Evolutionary conservation across 2,329 filamentous ascomycete species (phyloP).

Genomic region (Beauveria pseudobassiana): DNA sequence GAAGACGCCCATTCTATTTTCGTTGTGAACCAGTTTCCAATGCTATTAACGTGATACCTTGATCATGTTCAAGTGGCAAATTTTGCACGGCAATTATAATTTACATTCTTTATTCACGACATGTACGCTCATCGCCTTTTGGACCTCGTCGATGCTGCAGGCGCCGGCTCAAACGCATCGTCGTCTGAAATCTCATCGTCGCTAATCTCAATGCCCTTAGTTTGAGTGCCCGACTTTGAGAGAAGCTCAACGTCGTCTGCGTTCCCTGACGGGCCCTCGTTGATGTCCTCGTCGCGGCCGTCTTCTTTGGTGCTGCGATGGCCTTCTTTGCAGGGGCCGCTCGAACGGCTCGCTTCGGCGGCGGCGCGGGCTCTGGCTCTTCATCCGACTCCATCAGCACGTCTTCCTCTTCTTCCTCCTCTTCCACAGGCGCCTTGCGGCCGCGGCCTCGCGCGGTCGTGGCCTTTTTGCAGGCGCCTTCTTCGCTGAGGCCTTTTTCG

Average conservation of each 20-base stretch:
- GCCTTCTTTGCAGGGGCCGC: constrained; percentile 13
- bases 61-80: not conserved
- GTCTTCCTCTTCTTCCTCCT: constrained; percentile 31
- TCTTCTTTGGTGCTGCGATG: constrained; percentile 6
- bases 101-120: not conserved
- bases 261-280: constrained; percentile 36
- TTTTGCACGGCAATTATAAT: not conserved
- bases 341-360: constrained; percentile 17
- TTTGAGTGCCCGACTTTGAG: constrained; percentile 36
- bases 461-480: constrained; percentile 32
- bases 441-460: constrained; percentile 26
- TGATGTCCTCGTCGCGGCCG: constrained; percentile 19
- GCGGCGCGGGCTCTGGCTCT: constrained; percentile 27
- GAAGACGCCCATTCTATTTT: not conserved
- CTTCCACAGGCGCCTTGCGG: constrained; percentile 23
- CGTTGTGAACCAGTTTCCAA: not conserved
- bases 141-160: constrained; percentile 25
- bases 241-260: constrained; percentile 46
- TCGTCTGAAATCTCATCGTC: constrained; percentile 60
- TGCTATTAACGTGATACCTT: not conserved
- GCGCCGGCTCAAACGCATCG: constrained; percentile 50
- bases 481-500: constrained; percentile 37
- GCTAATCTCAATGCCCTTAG: constrained; percentile 50
- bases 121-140: constrained; percentile 21
- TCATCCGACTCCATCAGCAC: constrained; percentile 48